phyloP scores from a whole-genome alignment of 2,329 filamentous ascomycete species.

The Orbilia javanica region DNA sequence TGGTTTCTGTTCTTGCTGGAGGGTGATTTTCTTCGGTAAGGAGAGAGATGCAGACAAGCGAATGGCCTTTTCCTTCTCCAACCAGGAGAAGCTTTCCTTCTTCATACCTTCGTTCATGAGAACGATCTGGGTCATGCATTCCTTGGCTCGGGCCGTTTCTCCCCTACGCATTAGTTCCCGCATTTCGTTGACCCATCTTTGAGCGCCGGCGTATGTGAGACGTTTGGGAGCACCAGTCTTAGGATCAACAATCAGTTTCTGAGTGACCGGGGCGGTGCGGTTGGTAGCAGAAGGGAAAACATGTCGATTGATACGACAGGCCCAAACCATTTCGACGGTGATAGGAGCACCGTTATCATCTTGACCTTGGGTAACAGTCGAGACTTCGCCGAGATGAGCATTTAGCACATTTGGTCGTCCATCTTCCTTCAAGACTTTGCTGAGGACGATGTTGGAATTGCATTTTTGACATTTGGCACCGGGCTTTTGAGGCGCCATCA shows the following conservation, averaged over 20 bases:
- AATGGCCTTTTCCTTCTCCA: constrained; percentile 29
- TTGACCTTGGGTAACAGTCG: background rate
- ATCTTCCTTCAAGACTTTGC: constrained; percentile 7
- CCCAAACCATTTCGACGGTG: constrained; percentile 39
- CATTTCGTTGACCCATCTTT: constrained; percentile 48
- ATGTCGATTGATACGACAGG: constrained; percentile 51
- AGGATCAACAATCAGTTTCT: background rate
- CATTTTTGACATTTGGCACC: constrained; percentile 37
- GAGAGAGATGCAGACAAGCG: background rate
- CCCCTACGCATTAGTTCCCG: background rate
- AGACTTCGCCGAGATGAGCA: constrained; percentile 15
- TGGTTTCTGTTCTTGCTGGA: background rate
- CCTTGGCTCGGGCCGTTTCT: constrained; percentile 13
- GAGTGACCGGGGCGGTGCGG: background rate
- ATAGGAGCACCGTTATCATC: constrained; percentile 24
- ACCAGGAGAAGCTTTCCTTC: constrained; percentile 40
- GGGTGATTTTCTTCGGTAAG: background rate
- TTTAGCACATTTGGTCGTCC: constrained; percentile 24
- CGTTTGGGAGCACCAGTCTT: background rate
- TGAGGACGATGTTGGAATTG: constrained; percentile 43
- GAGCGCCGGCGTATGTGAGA: constrained; percentile 29
- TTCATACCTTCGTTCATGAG: constrained; percentile 55
- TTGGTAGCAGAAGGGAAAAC: constrained; percentile 6
- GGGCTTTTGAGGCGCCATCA: background rate
- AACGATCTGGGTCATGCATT: constrained; percentile 37